Evolutionary conservation across 2,329 filamentous ascomycete genomes (phyloP).

Genomic region (Davidsoniella virescens): DNA sequence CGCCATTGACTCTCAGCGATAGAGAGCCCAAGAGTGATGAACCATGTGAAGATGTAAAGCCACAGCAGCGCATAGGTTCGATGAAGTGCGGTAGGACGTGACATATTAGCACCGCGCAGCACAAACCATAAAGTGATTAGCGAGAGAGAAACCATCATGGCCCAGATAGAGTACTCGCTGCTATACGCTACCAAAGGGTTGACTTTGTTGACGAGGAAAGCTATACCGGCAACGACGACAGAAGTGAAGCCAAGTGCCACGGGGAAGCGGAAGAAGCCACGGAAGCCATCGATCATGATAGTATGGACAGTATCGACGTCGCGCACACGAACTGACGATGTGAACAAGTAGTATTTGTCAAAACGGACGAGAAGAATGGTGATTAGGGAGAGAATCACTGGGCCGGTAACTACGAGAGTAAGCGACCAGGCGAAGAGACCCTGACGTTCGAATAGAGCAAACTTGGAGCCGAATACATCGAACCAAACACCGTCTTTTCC

Average conservation of each 20-base stretch:
- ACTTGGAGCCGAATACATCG: conserved; percentile 66
- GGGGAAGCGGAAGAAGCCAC: conserved; percentile 72
- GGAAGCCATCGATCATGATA: conserved; percentile 55
- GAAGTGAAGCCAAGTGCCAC: conserved; percentile 54
- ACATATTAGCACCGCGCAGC: conserved; percentile 59
- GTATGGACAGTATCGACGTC: conserved; percentile 44
- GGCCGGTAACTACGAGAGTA: conserved; percentile 63
- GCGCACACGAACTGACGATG: conserved; percentile 38
- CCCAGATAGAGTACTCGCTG: conserved; percentile 61
- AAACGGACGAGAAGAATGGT: conserved; percentile 50
- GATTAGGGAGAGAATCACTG: conserved; percentile 53
- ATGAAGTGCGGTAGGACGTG: conserved; percentile 73
- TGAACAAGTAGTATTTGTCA: conserved; percentile 83
- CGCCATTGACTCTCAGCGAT: conserved; percentile 61
- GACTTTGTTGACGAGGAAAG: conserved; percentile 61
- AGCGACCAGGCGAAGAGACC: conserved; percentile 82
- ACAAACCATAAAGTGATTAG: conserved; percentile 71
- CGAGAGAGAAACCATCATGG: conserved; percentile 70
- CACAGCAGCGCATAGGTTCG: conserved; percentile 68
- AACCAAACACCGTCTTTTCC: conserved; percentile 75
- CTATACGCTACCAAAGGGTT: conserved; percentile 89
- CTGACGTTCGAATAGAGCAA: conserved; percentile 63
- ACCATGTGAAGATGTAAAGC: conserved; percentile 65
- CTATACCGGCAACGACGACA: conserved; percentile 52
- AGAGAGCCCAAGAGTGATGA: conserved; percentile 52